phyloP scores from a whole-genome alignment of 495 filamentous ascomycete species.

The Elaphomyces granulatus region DNA sequence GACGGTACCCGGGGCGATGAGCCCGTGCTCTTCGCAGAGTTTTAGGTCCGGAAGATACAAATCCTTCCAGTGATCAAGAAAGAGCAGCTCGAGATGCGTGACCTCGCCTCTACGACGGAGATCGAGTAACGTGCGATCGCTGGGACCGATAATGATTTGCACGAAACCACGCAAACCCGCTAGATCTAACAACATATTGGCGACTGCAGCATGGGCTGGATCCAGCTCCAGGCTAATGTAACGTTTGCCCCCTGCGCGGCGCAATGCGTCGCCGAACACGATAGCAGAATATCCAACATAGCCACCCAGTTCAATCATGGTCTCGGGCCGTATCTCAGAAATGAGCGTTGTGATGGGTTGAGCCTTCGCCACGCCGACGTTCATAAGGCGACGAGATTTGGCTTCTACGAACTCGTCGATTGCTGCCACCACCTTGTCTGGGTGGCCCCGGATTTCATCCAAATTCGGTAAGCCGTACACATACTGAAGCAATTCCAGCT shows the following conservation, averaged over 20 bases:
- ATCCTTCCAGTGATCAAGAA: conserved; percentile 64
- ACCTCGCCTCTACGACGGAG: conserved; percentile 38
- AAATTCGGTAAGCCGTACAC: conserved; percentile 45
- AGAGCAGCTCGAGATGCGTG: conserved; percentile 48
- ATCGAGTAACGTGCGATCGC: conserved; percentile 41
- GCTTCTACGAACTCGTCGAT: conserved; percentile 58
- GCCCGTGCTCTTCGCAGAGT: conserved; percentile 49
- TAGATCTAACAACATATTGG: conserved; percentile 46
- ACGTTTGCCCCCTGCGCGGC: conserved; percentile 39
- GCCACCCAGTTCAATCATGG: conserved; percentile 67
- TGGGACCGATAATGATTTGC: conserved; percentile 49
- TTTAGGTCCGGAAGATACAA: conserved; percentile 57
- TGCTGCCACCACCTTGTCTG: conserved; percentile 43
- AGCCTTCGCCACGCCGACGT: conserved; percentile 61
- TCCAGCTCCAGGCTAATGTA: conserved; percentile 57
- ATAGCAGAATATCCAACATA: conserved; percentile 73
- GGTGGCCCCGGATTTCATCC: conserved; percentile 47
- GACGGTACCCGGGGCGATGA: conserved; percentile 46
- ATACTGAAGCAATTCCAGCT: conserved; percentile 55
- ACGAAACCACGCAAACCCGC: conserved; percentile 55
- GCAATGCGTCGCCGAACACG: conserved; percentile 49
- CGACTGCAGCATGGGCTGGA: conserved; percentile 51
- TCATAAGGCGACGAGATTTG: conserved; percentile 55
- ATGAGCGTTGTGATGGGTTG: conserved; percentile 52
- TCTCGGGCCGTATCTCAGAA: conserved; percentile 43